phyloP scores from a whole-genome alignment of 202 grass and related monocot species.

The Schoenoplectus triqueter region DNA sequence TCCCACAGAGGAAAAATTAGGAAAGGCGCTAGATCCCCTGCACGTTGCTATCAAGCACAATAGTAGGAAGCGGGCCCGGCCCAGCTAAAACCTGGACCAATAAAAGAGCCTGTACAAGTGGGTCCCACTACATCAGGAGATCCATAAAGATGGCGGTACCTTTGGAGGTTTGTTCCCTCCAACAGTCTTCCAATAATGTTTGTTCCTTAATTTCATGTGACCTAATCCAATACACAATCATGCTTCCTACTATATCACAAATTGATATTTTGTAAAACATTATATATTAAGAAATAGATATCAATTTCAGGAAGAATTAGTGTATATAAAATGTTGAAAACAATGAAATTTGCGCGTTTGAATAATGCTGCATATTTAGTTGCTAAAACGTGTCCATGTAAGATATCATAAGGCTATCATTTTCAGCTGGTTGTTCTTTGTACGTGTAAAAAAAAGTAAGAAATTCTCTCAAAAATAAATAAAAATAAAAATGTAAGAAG shows the following conservation, averaged over 20 bases:
- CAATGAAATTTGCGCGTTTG: too few species aligned
- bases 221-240: too few species aligned
- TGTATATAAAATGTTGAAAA: too few species aligned
- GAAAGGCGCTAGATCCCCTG: not conserved
- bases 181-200: not conserved
- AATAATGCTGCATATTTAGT: too few species aligned
- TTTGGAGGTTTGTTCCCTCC: conserved; percentile 35
- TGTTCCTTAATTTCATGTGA: too few species aligned
- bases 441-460: conserved; percentile 16
- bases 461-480: too few species aligned
- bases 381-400: too few species aligned
- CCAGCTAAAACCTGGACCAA: conserved; percentile 44
- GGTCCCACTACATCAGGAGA: conserved; percentile 40
- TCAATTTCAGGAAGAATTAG: too few species aligned
- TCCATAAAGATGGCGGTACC: conserved; percentile 43
- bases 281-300: too few species aligned
- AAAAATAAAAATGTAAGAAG: conserved; percentile 19
- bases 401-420: not conserved
- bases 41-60: conserved; percentile 24
- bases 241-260: not conserved
- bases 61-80: not conserved
- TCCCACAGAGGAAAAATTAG: too few species aligned
- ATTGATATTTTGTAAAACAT: too few species aligned
- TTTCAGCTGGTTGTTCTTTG: conserved; percentile 31
- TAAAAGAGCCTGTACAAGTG: conserved; percentile 26